Evolutionary conservation across 2,329 filamentous ascomycete genomes (phyloP), one percentile per base, ranked within the genome.

Genomic region (Cladobotryum mycophilum): DNA sequence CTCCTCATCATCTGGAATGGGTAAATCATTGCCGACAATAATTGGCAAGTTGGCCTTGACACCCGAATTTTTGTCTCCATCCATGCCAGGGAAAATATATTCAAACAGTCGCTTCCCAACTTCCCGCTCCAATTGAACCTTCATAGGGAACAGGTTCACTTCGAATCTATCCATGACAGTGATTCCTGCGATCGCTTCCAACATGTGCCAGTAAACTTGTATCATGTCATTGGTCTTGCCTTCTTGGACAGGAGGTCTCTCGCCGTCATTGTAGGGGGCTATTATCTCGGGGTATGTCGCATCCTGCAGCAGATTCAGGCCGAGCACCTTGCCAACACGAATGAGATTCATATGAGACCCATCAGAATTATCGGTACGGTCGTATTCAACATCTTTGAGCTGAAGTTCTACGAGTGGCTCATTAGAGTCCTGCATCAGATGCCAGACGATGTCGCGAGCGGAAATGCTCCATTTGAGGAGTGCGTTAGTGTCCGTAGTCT

Each of bases 141-240:
- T 95, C 65, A 99, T 80, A 0, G 93, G 95, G 66, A 95, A 91
- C 17, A 99, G 73, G 49, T 91, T 89, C 49, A 99, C 88, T 67
- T 97, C 91, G 62, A 99, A 99, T 61, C 95, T 88, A 60, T 97
- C 92, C 76, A 99, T 89, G 33, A 99, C 91, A 1, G 92, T 89
- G 55, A 99, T 99, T 45, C 93, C 93, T 36, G 92, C 93, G 66
- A 99, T 96, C 7, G 93, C 91, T 70, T 99, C 93, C 4, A 99
- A 78, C 89, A 96, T 96, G 65, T 96, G 85, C 89, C 95, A 99
- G 65, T 95, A 93, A 12, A 99, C 88, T 34, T 86, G 83, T 47
- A 99, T 80, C 86, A 97, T 97, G 62, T 90, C 89, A 54, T 86
- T 43, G 7, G 47, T 82, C 33, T 76, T 67, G 14, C 74, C 44